These are phyloP conservation scores for Brassica cretica DNA, from an alignment of 345 rosid genomes.

Conservation along the genomic window DNA sequence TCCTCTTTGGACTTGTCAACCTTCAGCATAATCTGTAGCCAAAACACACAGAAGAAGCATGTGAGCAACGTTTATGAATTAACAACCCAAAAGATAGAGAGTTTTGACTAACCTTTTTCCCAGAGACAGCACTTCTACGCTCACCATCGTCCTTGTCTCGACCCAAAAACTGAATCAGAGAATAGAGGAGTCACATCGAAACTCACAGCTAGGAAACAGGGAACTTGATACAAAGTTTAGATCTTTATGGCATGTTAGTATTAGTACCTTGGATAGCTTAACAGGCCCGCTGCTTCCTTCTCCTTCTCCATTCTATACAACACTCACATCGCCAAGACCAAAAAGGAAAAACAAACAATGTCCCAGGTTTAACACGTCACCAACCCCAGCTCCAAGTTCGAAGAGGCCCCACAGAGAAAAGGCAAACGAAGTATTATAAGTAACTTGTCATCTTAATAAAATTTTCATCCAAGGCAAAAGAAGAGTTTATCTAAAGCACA, in stretches of 20 bases:
- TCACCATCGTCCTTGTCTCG: constrained; percentile 75
- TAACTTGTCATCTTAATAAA: constrained; percentile 42
- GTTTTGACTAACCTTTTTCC: constrained; percentile 66
- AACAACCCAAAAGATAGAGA: neutral
- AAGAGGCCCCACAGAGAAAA: constrained; percentile 79
- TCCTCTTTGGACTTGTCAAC: constrained; percentile 96
- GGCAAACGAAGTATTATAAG: constrained; percentile 72
- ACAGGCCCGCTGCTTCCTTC: constrained; percentile 81
- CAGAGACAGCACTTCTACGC: constrained; percentile 96
- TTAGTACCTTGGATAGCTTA: constrained; percentile 82
- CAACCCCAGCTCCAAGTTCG: constrained; percentile 96
- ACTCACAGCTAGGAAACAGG: neutral
- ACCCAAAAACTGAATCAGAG: constrained; percentile 62
- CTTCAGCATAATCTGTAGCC: constrained; percentile 72
- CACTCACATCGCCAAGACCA: constrained; percentile 79
- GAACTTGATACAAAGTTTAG: neutral
- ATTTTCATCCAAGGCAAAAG: neutral
- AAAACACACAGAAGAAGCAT: constrained; percentile 8
- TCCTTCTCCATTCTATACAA: constrained; percentile 70
- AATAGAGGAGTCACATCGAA: neutral
- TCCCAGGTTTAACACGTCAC: constrained; percentile 66
- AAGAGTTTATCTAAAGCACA: neutral
- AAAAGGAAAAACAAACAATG: constrained; percentile 44
- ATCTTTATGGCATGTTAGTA: neutral
- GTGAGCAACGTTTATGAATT: neutral